Evolutionary conservation across 169 alveolate species (phyloP).

Genomic region (Condylostoma magnum): DNA sequence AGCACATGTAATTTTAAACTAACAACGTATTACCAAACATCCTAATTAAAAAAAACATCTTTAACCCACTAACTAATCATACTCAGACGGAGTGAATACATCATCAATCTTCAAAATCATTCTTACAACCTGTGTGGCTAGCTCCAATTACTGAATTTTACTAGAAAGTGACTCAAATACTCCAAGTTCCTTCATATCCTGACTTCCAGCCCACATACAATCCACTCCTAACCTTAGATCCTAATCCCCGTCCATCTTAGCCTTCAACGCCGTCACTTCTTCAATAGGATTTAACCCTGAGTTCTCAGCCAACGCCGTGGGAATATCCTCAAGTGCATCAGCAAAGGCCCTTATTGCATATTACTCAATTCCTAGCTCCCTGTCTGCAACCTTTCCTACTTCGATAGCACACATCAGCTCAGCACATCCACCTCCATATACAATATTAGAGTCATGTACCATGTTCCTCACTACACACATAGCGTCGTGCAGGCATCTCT

Average conservation of each 20-base stretch:
- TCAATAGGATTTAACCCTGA: slow-evolving; percentile 94
- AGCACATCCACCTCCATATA: slow-evolving; percentile 98
- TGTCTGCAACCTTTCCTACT: slow-evolving; percentile 90
- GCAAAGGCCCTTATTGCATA: slow-evolving; percentile 98
- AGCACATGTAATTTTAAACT: too few relatives aligned
- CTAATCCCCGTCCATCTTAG: slow-evolving; percentile 80
- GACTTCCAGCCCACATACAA: slow-evolving; percentile 74
- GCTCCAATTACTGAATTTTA: slow-evolving; percentile 92
- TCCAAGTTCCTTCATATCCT: slow-evolving; percentile 89
- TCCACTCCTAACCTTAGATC: slow-evolving; percentile 93
- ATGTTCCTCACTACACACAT: slow-evolving; percentile 95
- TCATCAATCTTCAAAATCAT: slow-evolving; percentile 99
- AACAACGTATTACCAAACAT: too few relatives aligned
- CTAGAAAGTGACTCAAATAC: slow-evolving; percentile 94
- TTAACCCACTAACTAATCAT: too few relatives aligned
- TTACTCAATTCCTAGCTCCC: slow-evolving; percentile 88
- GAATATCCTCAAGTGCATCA: slow-evolving; percentile 96
- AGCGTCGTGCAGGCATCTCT: slow-evolving; percentile 98
- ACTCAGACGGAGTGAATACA: slow-evolving; percentile 89
- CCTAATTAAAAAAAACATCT: too few relatives aligned
- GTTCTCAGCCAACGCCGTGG: slow-evolving; percentile 96
- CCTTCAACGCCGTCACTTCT: slow-evolving; percentile 90
- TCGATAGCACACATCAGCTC: slow-evolving; percentile 95
- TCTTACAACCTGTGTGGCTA: slow-evolving; percentile 98
- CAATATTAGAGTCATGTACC: slow-evolving; percentile 80